These are phyloP conservation scores for Purshia tridentata DNA, from an alignment of 306 rosid genomes.

Conservation along the genomic window DNA sequence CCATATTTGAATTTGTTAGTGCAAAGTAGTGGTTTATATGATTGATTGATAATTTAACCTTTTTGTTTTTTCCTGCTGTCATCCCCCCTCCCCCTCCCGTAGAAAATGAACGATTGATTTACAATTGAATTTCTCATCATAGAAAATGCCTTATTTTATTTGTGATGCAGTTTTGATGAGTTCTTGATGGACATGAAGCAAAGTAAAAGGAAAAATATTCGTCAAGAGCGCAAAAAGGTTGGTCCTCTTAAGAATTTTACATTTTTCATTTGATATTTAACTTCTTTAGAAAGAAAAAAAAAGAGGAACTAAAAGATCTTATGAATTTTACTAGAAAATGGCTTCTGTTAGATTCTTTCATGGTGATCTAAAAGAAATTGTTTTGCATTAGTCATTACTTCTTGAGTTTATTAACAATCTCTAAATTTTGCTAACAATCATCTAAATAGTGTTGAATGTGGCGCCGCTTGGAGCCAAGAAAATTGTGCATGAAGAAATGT, in stretches of 20 bases:
- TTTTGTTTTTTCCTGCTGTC: too few relatives aligned
- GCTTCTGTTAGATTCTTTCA: conserved; percentile 4
- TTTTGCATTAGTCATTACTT: too few relatives aligned
- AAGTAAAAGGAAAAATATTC: conserved; percentile 89
- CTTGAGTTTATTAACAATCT: too few relatives aligned
- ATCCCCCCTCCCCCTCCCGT: too few relatives aligned
- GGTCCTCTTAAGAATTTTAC: conserved; percentile 20
- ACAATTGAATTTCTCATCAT: too few relatives aligned
- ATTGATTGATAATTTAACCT: neutral
- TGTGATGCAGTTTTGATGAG: conserved; percentile 72
- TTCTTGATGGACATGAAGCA: conserved; percentile 97
- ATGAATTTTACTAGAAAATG: neutral
- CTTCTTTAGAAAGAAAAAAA: neutral
- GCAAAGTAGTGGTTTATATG: neutral
- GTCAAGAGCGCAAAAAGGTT: conserved; percentile 96
- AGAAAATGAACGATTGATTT: neutral
- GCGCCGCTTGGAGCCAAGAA: neutral
- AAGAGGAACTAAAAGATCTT: neutral
- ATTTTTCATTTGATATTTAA: neutral
- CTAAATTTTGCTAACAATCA: neutral
- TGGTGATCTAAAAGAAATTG: too few relatives aligned
- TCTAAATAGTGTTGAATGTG: too few relatives aligned
- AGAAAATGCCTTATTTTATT: neutral
- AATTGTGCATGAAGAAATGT: neutral
- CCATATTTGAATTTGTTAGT: neutral